Evolutionary conservation across 2,329 filamentous ascomycete genomes (phyloP), one percentile per base, ranked within the genome.

Genomic region (Xylaria arbuscula): DNA sequence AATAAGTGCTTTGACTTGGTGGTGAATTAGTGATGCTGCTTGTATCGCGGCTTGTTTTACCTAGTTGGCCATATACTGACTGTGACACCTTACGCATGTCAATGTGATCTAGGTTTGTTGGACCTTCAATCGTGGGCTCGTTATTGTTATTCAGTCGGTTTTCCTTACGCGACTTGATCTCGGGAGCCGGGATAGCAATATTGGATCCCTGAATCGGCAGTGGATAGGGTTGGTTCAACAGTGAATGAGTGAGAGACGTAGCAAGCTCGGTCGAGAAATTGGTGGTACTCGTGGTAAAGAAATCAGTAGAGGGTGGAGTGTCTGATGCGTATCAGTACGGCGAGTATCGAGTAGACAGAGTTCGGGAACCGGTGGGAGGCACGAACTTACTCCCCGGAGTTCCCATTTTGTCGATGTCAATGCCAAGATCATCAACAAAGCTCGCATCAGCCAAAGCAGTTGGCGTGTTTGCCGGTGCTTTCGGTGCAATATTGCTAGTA

Each of bases 141-240:
- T 66, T 75, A 69, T 64, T 72, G 68, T 66, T 75, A 69, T 64
- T 72, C n/a, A 74, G 53, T 4, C 76, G 78, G 48, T 80, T 81
- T 70, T 86, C 84, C 62, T 86, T 86, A 45, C 81, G 79, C 5
- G 83, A 83, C 58, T 79, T 82, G 22, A 83, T 67, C 62, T 85
- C 81, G 9, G 75, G 70, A 6, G 80, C 76, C 1, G 81, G 79
- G 0, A 76, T 67, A 2, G 72, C 67, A 51, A 77, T 74, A n/a
- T 71, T 73, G 17, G 78, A 70, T 10, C 77, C 72, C 15, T 78
- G 78, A 4, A 78, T 66, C 3, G 81, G 78, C 2, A 82, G 73
- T 0, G 82, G 79, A 36, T 80, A 75, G 11, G 84, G 81, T 61
- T 86, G 84, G 57, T 84, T 85, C 34, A 87, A 77, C 47, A 87